Evolutionary conservation across 495 filamentous ascomycete genomes (phyloP).

Genomic region (Clavariopsis aquatica): DNA sequence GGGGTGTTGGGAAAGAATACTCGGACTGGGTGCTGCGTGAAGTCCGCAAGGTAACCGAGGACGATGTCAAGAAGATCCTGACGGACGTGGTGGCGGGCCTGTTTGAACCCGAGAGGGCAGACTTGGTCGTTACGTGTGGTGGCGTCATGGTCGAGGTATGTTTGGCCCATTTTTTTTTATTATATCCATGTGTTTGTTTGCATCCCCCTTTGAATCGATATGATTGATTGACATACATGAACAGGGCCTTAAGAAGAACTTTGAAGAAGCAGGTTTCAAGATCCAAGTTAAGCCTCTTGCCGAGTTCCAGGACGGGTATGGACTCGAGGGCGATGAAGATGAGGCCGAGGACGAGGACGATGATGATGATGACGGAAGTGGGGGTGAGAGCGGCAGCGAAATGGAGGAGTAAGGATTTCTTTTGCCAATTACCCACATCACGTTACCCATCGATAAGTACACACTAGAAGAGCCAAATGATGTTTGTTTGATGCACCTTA

Average conservation of each 20-base stretch:
- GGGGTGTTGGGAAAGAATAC: constrained; percentile 75
- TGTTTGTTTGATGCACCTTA: too few relatives aligned
- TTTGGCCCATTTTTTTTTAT: constrained; percentile 12
- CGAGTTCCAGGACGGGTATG: constrained; percentile 90
- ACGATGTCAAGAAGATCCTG: constrained; percentile 76
- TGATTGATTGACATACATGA: constrained; percentile 13
- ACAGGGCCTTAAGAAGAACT: constrained; percentile 69
- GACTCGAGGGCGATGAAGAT: constrained; percentile 68
- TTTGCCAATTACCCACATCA: too few relatives aligned
- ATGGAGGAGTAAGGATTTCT: neutral
- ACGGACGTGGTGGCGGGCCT: constrained; percentile 72
- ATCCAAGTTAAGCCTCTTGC: constrained; percentile 72
- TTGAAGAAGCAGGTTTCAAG: constrained; percentile 74
- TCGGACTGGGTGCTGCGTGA: constrained; percentile 71
- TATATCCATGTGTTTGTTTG: neutral
- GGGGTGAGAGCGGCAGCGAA: constrained; percentile 15
- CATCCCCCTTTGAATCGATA: too few relatives aligned
- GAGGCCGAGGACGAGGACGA: constrained; percentile 55
- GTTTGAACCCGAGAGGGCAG: constrained; percentile 73
- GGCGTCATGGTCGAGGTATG: constrained; percentile 80
- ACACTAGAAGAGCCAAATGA: neutral
- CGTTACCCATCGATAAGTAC: neutral
- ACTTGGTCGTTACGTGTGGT: constrained; percentile 86
- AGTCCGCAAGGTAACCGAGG: constrained; percentile 71
- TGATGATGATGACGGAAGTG: constrained; percentile 49